phyloP scores from a whole-genome alignment of 2,329 filamentous ascomycete species.

The Sporothrix phasma region DNA sequence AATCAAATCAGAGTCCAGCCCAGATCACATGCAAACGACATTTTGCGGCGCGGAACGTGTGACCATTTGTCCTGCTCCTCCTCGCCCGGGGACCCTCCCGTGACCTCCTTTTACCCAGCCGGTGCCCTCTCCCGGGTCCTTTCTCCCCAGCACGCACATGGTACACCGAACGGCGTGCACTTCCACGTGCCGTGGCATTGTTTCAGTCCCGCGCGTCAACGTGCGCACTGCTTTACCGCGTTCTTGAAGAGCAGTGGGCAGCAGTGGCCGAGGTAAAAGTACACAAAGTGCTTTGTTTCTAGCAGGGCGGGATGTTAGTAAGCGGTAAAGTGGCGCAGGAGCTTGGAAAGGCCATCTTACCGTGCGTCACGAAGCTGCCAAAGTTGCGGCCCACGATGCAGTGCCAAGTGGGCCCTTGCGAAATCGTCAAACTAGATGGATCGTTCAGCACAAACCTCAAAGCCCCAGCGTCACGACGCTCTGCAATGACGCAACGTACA shows the following conservation, averaged over 20 bases:
- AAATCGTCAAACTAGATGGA: slow-evolving; percentile 71
- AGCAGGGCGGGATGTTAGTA: slow-evolving; percentile 16
- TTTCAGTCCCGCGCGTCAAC: neutral
- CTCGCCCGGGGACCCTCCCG: too few relatives aligned
- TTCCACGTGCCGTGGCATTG: neutral
- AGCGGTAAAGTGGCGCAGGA: neutral
- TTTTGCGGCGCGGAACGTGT: too few relatives aligned
- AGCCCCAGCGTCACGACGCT: too few relatives aligned
- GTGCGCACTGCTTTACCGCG: slow-evolving; percentile 54
- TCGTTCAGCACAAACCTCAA: slow-evolving; percentile 6
- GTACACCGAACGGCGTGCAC: neutral
- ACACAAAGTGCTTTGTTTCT: slow-evolving; percentile 99
- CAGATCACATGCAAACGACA: too few relatives aligned
- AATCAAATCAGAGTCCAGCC: too few relatives aligned
- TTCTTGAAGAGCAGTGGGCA: slow-evolving; percentile 99
- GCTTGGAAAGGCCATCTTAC: slow-evolving; percentile 39
- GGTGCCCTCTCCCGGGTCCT: too few relatives aligned
- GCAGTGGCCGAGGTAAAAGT: slow-evolving; percentile 98
- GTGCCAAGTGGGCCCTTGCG: slow-evolving; percentile 98
- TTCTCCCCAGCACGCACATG: too few relatives aligned
- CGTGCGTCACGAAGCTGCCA: slow-evolving; percentile 96
- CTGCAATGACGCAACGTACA: slow-evolving; percentile 39
- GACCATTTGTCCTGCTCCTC: too few relatives aligned
- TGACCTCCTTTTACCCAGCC: too few relatives aligned
- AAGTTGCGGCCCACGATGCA: slow-evolving; percentile 98